Base-by-base conservation (phyloP, 2,329 filamentous ascomycete species). In the Aspergillus transmontanensis region DNA sequence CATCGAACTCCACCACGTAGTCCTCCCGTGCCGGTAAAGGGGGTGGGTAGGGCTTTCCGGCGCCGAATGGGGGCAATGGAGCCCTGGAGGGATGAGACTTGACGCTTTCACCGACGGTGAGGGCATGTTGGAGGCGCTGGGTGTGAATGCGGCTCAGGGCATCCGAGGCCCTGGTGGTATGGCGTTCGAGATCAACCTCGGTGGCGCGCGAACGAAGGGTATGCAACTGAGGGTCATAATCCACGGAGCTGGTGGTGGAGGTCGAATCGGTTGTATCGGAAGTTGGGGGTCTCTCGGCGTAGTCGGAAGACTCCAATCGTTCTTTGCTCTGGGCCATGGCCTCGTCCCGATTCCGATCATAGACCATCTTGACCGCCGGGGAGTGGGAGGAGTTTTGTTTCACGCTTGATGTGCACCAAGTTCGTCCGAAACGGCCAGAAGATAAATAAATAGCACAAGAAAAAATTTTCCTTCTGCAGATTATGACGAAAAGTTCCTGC, bases 1-100 rank as follows among this genome's bases (percentile, higher is more conserved):
- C 83, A 64, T 84, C 81, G 66, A 85, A 86, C 55, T 85, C 83
- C 16, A 85, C 83, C 6, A 85, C 82, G 66, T 86, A 87, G 56
- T 85, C 82, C 58, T 86, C 83, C 34, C 78, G 75, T 5, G 80
- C 80, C 6, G 83, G 83, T 9, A 86, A 68, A 2, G 74, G 78
- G 11, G 84, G 83, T 2, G 85, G 85, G 62, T 83, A 84, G 1
- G 82, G 77, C 66, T 85, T 86, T 4, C 80, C 83, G 19, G 57
- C 75, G 59, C 72, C 73, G 55, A 72, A 73, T 21, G 67, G 56
- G 5, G 72, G 72, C 4, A 75, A 54, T 6, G 73, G 70, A 6
- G 57, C 56, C 34, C 59, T 66, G 3, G 72, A 72, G 1, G 64
- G 63, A 28, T 71, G 71, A 28, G 72, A 72, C 46, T 63, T 69